phyloP scores from a whole-genome alignment of 2,329 filamentous ascomycete species.

The Lecanicillium sp. region DNA sequence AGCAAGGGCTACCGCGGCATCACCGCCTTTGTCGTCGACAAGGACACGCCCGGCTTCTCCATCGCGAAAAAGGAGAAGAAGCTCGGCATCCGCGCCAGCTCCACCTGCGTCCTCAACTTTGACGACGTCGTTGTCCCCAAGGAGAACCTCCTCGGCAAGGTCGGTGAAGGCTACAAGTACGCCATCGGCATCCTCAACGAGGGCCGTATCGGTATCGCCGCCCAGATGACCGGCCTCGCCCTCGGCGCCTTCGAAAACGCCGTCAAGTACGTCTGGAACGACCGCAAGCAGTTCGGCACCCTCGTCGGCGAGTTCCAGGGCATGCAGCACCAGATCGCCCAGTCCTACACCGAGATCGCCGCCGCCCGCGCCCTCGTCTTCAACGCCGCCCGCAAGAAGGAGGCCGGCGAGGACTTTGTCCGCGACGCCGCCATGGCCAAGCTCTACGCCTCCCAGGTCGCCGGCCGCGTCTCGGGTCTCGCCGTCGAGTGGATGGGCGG shows the following conservation, averaged over 20 bases:
- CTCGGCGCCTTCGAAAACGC: conserved; percentile 95
- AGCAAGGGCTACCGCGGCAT: conserved; percentile 95
- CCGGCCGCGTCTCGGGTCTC: conserved; percentile 73
- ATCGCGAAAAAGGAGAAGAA: conserved; percentile 99
- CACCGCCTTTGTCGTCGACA: conserved; percentile 91
- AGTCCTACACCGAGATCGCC: conserved; percentile 88
- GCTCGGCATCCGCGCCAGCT: conserved; percentile 90
- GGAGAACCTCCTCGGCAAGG: conserved; percentile 80
- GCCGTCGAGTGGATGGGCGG: conserved; percentile 99
- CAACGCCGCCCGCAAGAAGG: conserved; percentile 97
- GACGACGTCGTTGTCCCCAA: conserved; percentile 90
- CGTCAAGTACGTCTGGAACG: conserved; percentile 90
- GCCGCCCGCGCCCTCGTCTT: conserved; percentile 89
- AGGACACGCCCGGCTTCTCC: conserved; percentile 78
- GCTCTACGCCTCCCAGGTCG: conserved; percentile 88
- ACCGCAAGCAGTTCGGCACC: conserved; percentile 92
- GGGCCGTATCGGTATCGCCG: conserved; percentile 93
- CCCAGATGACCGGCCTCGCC: conserved; percentile 96
- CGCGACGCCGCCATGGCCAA: conserved; percentile 97
- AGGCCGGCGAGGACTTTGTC: conserved; percentile 92
- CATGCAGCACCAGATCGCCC: conserved; percentile 98
- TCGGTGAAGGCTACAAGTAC: conserved; percentile 95
- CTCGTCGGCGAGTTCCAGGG: conserved; percentile 95
- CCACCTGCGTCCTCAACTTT: conserved; percentile 95
- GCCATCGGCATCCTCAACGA: conserved; percentile 93